Evolutionary conservation across 176 grass and related monocot species (phyloP), one percentile per base, ranked within the genome.

Genomic region (Typha latifolia): DNA sequence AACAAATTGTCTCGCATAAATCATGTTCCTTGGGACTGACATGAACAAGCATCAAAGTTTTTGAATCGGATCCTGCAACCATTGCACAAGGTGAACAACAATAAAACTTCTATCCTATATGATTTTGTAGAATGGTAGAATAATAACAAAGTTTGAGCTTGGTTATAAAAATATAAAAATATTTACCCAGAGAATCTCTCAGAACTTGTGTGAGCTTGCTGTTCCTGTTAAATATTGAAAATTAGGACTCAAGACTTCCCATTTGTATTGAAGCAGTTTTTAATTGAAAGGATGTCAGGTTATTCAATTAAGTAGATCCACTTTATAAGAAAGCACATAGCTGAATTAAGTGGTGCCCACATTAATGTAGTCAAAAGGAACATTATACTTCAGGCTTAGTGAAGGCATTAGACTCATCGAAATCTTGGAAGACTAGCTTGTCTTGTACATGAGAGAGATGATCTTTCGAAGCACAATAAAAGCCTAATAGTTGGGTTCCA

Each of bases 151-250:
- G 61, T 47, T 24, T 69, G 32, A 67, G 9, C 16, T 64, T 37
- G 51, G 65, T 37, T 52, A 66, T 23, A 37, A 69, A 64, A 73
- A 1, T 26, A 26, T 66, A n/a, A 37, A 4, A 51, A 32, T 66
- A 49, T 66, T 91, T 92, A 92, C 93, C 93, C 71, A 97, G 70
- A 67, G 93, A 97, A 89, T 97, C 93, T 81, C 69, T 82, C 15
- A 92, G 75, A 59, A 97, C 85, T 84, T 97, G 93, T 71, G 93
- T 97, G 82, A 97, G 88, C 67, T 92, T 92, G 84, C 88, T 97
- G 69, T 97, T 97, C 79, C 93, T 97, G 78, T 61, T 16, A 84
- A 87, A 72, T 78, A 48, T 26, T 62, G 62, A 71, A 65, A 53
- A 62, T 2, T 22, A 34, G 49, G 49, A 47, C 19, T 75, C 29